Evolutionary conservation across 2,329 filamentous ascomycete genomes (phyloP).

Genomic region (Cladophialophora immunda): DNA sequence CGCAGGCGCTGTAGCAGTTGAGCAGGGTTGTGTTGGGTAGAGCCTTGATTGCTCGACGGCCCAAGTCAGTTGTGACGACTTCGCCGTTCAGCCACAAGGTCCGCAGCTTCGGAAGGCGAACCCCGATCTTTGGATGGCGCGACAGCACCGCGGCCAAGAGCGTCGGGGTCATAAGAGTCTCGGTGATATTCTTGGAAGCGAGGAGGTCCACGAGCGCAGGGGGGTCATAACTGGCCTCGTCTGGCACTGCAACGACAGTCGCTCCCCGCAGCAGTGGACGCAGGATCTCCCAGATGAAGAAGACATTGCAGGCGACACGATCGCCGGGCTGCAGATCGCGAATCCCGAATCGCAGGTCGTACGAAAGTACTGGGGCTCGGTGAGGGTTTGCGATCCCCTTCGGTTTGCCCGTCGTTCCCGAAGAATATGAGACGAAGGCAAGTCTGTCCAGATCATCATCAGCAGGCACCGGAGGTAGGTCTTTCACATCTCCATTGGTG

Average conservation of each 20-base stretch:
- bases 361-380: constrained; percentile 75
- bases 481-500: constrained; percentile 52
- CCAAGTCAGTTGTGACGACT: constrained; percentile 80
- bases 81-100: constrained; percentile 84
- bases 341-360: constrained; percentile 74
- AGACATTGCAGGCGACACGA: constrained; percentile 86
- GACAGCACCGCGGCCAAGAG: constrained; percentile 77
- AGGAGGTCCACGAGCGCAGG: constrained; percentile 76
- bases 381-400: constrained; percentile 85
- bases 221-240: constrained; percentile 80
- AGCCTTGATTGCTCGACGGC: constrained; percentile 71
- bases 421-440: constrained; percentile 83
- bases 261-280: constrained; percentile 78
- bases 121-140: constrained; percentile 71
- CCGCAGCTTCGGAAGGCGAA: constrained; percentile 70
- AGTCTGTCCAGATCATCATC: constrained; percentile 76
- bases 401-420: constrained; percentile 79
- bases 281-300: constrained; percentile 86
- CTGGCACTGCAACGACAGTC: constrained; percentile 77
- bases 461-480: constrained; percentile 62
- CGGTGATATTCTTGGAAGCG: constrained; percentile 71
- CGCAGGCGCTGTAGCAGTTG: constrained; percentile 83
- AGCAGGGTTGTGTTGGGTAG: constrained; percentile 75
- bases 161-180: constrained; percentile 85
- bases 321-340: constrained; percentile 76